phyloP scores from a whole-genome alignment of 2,329 filamentous ascomycete species.

The Didymella pomorum region DNA sequence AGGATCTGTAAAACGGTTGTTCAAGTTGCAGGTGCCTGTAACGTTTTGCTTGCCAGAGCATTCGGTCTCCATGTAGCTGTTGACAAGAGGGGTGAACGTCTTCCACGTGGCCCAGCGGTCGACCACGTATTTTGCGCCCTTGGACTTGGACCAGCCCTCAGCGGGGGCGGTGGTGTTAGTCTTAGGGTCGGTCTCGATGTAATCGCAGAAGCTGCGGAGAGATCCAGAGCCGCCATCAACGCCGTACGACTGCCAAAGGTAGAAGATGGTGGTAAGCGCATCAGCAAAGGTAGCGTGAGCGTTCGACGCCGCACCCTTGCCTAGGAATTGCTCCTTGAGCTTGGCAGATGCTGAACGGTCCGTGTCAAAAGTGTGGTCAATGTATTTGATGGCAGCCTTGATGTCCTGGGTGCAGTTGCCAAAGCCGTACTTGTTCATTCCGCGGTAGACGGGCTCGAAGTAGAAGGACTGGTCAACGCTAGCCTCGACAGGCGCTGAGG shows the following conservation, averaged over 20 bases:
- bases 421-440: slow-evolving; percentile 53
- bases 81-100: slow-evolving; percentile 49
- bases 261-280: slow-evolving; percentile 52
- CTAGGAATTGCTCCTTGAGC: slow-evolving; percentile 60
- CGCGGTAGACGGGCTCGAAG: slow-evolving; percentile 59
- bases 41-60: slow-evolving; percentile 48
- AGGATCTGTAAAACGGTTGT: slow-evolving; percentile 46
- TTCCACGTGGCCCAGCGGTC: slow-evolving; percentile 55
- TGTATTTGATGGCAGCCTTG: slow-evolving; percentile 58
- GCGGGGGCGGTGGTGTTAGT: slow-evolving; percentile 49
- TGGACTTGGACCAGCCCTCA: slow-evolving; percentile 52
- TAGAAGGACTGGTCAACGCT: slow-evolving; percentile 60
- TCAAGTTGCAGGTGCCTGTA: slow-evolving; percentile 50
- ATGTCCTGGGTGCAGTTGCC: slow-evolving; percentile 61
- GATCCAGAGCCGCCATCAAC: slow-evolving; percentile 46
- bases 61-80: slow-evolving; percentile 51
- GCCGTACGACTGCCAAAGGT: slow-evolving; percentile 57
- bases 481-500: slow-evolving; percentile 56
- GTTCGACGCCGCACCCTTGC: slow-evolving; percentile 56
- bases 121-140: slow-evolving; percentile 53
- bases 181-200: slow-evolving; percentile 55
- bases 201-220: slow-evolving; percentile 57
- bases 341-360: slow-evolving; percentile 45
- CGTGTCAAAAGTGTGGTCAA: slow-evolving; percentile 56
- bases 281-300: slow-evolving; percentile 58